Evolutionary conservation across 805 yeast species (phyloP), one percentile per base, ranked within the genome.

Genomic region (Kazachstania africana): DNA sequence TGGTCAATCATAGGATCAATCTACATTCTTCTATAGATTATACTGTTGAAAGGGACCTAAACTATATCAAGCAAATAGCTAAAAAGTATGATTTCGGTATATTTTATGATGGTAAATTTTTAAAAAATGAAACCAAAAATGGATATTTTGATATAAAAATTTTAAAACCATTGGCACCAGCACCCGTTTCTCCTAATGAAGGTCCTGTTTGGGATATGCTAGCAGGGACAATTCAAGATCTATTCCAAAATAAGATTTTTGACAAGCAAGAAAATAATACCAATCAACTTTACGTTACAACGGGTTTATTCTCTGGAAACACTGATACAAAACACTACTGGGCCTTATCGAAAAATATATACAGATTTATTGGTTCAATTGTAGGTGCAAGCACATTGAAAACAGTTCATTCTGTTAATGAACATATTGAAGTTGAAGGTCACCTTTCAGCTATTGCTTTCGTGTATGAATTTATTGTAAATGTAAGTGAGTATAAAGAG

Each of bases 1-100:
- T 65, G 22, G 62, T 77, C 27, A 79, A 82, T 54, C 78, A 78
- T 45, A 64, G 93, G 47, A 63, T 80, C 34, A 67, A 72, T 13
- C 57, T 73, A 27, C 83, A 74, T 38, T 65, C 75, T 12, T 55
- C 65, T 15, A 61, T 68, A 1, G 53, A 59, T 4, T 65, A 59
- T 13, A 66, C 65, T 4, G 42, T 58, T 12, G 60, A 62, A 15
- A 60, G 58, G 31, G 57, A 68, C 24, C 23, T 54, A 5, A 33
- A 34, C 0, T 53, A 64, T 24, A 65, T 67, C 9, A 30, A 47
- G 24, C 38, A 45, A 14, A 48, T 72, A 21, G 81, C 82, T 4
- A 38, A 59, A 15, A 57, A 63, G 38, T 63, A 63, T 43, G 63
- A 59, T 27, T 53, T 72, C 16, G 79, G 77, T 15, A 52, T 77